Evolutionary conservation across 1,139 yeast genomes (phyloP).

Genomic region (Taiozyma sp.): DNA sequence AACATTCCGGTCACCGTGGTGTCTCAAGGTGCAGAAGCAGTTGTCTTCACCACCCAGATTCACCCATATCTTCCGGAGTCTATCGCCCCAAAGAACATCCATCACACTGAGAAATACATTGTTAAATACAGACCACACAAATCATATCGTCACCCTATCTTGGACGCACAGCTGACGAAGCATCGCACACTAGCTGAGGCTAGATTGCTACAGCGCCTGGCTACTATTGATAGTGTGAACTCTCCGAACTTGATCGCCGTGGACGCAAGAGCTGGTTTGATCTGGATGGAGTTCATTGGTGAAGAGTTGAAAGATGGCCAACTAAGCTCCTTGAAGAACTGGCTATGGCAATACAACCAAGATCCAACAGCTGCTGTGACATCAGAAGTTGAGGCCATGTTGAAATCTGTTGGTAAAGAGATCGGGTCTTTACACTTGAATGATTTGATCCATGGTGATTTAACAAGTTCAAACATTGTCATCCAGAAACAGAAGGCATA

Average conservation of each 20-base stretch:
- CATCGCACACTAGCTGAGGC: slow-evolving; percentile 84
- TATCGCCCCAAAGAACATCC: slow-evolving; percentile 18
- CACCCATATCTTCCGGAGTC: slow-evolving; percentile 56
- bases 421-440: slow-evolving; percentile 69
- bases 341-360: slow-evolving; percentile 59
- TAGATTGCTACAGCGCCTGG: slow-evolving; percentile 61
- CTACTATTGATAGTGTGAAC: slow-evolving; percentile 42
- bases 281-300: slow-evolving; percentile 86
- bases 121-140: slow-evolving; percentile 87
- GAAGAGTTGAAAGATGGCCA: slow-evolving; percentile 37
- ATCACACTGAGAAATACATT: slow-evolving; percentile 39
- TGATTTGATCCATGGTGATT: slow-evolving; percentile 90
- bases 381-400: slow-evolving; percentile 35
- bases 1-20: slow-evolving; percentile 47
- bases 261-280: slow-evolving; percentile 72
- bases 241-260: slow-evolving; percentile 69
- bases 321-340: slow-evolving; percentile 60
- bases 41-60: slow-evolving; percentile 55
- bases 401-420: slow-evolving; percentile 55
- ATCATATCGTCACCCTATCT: slow-evolving; percentile 78
- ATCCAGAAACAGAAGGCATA: slow-evolving; percentile 44
- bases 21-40: slow-evolving; percentile 96
- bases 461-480: slow-evolving; percentile 85
- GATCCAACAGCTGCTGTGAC: slow-evolving; percentile 26
- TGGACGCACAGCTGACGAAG: slow-evolving; percentile 72